Evolutionary conservation across 169 alveolate genomes (phyloP).

Genomic region (Eimeria tenella): DNA sequence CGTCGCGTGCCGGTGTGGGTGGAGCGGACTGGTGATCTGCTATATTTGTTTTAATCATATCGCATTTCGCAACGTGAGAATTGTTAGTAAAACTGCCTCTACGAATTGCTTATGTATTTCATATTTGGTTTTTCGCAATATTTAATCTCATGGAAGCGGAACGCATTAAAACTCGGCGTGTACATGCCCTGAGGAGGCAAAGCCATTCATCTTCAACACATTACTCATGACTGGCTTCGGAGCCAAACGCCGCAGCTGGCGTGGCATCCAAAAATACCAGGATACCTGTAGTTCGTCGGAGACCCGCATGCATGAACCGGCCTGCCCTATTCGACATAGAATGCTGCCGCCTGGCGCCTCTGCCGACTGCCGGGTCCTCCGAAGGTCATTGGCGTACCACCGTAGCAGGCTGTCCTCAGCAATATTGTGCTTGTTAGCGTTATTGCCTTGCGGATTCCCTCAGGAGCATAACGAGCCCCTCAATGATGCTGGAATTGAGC

Average conservation of each 20-base stretch:
- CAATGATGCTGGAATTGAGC: background rate
- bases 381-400: conserved; percentile 17
- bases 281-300: background rate
- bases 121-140: conserved; percentile 9
- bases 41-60: conserved; percentile 28
- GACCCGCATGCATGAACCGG: conserved; percentile 28
- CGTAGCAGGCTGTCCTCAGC: conserved; percentile 22
- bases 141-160: conserved; percentile 50
- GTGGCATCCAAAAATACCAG: conserved; percentile 14
- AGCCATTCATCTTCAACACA: conserved; percentile 30
- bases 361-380: conserved; percentile 39
- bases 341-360: conserved; percentile 46
- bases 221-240: background rate
- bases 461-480: conserved; percentile 31
- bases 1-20: conserved; percentile 34
- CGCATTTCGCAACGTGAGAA: conserved; percentile 60
- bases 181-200: conserved; percentile 22
- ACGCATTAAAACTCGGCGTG: conserved; percentile 32
- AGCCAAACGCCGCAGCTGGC: background rate
- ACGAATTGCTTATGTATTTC: background rate
- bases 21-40: conserved; percentile 68
- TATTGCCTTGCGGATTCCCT: background rate
- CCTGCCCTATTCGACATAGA: background rate
- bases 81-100: background rate
- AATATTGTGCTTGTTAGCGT: conserved; percentile 9